Base-by-base conservation (phyloP, 306 rosid species). In the Argentina anserina region DNA sequence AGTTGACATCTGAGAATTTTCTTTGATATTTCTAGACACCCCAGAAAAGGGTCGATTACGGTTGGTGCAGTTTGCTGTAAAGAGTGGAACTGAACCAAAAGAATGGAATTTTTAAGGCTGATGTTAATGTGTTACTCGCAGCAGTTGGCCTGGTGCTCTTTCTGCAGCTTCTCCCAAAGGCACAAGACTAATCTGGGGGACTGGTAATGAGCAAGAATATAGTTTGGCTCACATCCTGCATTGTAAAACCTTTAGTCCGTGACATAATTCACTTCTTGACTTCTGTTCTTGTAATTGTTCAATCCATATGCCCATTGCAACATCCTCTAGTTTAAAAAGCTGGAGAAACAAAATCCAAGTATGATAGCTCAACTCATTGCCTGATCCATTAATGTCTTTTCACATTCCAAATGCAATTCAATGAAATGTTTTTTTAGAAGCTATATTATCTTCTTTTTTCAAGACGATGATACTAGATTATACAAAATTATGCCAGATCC, bases 261-360 rank as follows among this genome's bases (percentile, higher is more conserved):
- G 52, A 49, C 77, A 82, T 90, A 93, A 64, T 84, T 84, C 53
- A 93, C 88, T 86, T 84, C 90, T 75, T 81, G 82, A 43, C 88
- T 91, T 28, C 86, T 75, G 29, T 83, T 84, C 76, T 73, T 86
- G 90, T n/a, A 86, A 87, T 61, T 86, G 85, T 78, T 90, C 90
- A 36, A 93, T 83, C 97, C 98, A 93, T 76, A 93, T 89, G 36
- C 98, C 97, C 93, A 89, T 85, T 65, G 98, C 98, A 78, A 93
- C 98, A 78, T 93, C 98, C 84, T 93, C 98, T 49, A 93, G 83
- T 84, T 93, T 93, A 75, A 93, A 93, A 55, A 90, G 91, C 98
- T 93, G 83, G 63, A 58, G 25, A 53, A n/a, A 21, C 61, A 63
- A 28, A 37, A 45, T 25, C 7, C n/a, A 17, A 49, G 60, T 46